phyloP scores from a whole-genome alignment of 768 basidiomycete genomes.

The Tricholoma saponaceum region DNA sequence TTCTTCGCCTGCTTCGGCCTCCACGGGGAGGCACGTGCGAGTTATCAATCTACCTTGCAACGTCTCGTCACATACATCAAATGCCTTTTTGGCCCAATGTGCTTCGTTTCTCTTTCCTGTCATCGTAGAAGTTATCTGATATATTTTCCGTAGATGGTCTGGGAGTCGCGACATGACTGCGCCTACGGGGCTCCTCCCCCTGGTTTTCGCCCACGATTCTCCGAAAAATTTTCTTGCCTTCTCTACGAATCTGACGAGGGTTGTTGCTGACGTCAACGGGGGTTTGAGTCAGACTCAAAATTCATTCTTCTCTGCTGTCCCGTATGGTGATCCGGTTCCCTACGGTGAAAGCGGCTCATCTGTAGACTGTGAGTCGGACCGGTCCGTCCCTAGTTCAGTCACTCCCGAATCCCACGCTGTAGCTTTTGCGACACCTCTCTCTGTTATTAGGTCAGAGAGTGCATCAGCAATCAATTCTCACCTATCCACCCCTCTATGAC shows the following conservation, averaged over 20 bases:
- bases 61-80: neutral
- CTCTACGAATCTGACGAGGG: neutral
- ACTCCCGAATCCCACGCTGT: no score
- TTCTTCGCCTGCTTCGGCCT: constrained; percentile 71
- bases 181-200: neutral
- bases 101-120: neutral
- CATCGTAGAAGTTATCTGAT: neutral
- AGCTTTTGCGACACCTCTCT: no score
- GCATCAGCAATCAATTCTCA: no score
- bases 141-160: neutral
- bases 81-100: neutral
- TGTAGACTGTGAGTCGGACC: no score
- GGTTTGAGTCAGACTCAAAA: neutral
- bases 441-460: no score
- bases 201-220: neutral
- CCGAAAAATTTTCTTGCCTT: neutral
- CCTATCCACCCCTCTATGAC: no score
- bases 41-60: constrained; percentile 31
- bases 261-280: neutral
- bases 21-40: constrained; percentile 51
- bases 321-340: neutral
- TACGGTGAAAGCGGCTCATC: neutral
- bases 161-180: neutral
- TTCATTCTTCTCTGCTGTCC: neutral
- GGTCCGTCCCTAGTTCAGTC: no score